Conservation (phyloP, 2,329 filamentous ascomycete genomes). For the Diaporthe longicolla region DNA sequence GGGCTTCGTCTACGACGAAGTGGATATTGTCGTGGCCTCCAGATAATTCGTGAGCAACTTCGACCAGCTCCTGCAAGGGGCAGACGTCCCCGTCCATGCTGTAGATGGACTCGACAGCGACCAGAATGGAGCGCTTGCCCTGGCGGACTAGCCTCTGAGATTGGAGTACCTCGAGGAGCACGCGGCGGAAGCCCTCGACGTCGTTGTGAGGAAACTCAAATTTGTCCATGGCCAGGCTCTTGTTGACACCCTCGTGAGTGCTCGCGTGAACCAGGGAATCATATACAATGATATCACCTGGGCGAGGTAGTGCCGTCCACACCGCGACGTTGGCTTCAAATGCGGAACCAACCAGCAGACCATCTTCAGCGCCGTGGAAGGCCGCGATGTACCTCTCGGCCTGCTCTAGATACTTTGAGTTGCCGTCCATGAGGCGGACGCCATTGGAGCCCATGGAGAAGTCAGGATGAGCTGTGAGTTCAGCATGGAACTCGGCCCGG, state of each 20-base stretch:
- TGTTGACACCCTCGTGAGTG: slow-evolving; percentile 74
- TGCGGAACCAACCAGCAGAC: slow-evolving; percentile 72
- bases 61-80: slow-evolving; percentile 55
- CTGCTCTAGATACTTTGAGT: slow-evolving; percentile 71
- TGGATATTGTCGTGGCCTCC: slow-evolving; percentile 55
- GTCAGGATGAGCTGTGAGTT: slow-evolving; percentile 44
- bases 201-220: slow-evolving; percentile 61
- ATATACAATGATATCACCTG: slow-evolving; percentile 70
- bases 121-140: slow-evolving; percentile 53
- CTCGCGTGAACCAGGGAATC: slow-evolving; percentile 78
- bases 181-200: slow-evolving; percentile 45
- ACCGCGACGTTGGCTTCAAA: slow-evolving; percentile 68
- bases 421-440: slow-evolving; percentile 76
- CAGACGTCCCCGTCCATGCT: slow-evolving; percentile 63
- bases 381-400: slow-evolving; percentile 69
- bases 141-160: slow-evolving; percentile 49
- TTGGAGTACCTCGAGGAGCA: slow-evolving; percentile 55
- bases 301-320: slow-evolving; percentile 63
- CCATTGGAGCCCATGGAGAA: slow-evolving; percentile 67
- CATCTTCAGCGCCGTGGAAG: slow-evolving; percentile 70
- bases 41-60: slow-evolving; percentile 53
- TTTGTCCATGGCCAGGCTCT: slow-evolving; percentile 63
- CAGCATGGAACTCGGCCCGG: slow-evolving; percentile 2
- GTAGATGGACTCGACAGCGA: slow-evolving; percentile 60
- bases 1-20: slow-evolving; percentile 70